These are phyloP conservation scores for Diplodia intermedia DNA, from an alignment of 2,329 filamentous ascomycete genomes.

Conservation along the genomic window DNA sequence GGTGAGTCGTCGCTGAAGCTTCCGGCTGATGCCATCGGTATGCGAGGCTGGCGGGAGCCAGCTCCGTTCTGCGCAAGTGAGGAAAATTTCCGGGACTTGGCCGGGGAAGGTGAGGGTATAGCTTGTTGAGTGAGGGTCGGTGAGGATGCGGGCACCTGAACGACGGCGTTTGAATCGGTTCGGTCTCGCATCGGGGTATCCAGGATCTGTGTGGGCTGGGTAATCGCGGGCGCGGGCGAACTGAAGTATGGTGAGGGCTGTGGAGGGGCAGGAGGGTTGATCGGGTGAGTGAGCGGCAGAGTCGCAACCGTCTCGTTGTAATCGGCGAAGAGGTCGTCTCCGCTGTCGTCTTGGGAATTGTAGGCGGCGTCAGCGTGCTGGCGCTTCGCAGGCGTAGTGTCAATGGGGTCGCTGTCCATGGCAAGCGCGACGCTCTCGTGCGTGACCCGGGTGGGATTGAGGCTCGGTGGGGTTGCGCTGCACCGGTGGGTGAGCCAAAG, in stretches of 20 bases:
- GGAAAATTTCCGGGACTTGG: slow-evolving; percentile 35
- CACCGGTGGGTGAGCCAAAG: neutral
- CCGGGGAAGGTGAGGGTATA: slow-evolving; percentile 55
- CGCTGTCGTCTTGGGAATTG: slow-evolving; percentile 52
- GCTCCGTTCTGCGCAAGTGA: slow-evolving; percentile 49
- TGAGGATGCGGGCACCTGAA: slow-evolving; percentile 92
- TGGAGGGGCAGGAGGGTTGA: neutral
- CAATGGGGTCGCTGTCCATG: slow-evolving; percentile 22
- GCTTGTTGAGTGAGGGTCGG: slow-evolving; percentile 52
- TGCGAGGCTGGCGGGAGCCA: neutral
- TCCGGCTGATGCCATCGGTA: slow-evolving; percentile 64
- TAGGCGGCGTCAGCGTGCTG: slow-evolving; percentile 4
- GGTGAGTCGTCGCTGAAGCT: slow-evolving; percentile 55
- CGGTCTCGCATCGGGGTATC: slow-evolving; percentile 49
- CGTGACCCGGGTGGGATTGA: neutral
- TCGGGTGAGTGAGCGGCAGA: slow-evolving; percentile 36
- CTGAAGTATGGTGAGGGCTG: neutral
- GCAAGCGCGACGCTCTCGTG: neutral
- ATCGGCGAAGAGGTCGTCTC: slow-evolving; percentile 58
- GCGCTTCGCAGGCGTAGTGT: slow-evolving; percentile 13
- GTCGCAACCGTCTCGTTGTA: slow-evolving; percentile 60
- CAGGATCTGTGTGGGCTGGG: slow-evolving; percentile 68
- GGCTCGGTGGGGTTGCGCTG: neutral
- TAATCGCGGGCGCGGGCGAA: slow-evolving; percentile 39
- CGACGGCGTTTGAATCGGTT: slow-evolving; percentile 47